Evolutionary conservation across 106 monocot species (phyloP).

Genomic region (Dactylorhiza incarnata): DNA sequence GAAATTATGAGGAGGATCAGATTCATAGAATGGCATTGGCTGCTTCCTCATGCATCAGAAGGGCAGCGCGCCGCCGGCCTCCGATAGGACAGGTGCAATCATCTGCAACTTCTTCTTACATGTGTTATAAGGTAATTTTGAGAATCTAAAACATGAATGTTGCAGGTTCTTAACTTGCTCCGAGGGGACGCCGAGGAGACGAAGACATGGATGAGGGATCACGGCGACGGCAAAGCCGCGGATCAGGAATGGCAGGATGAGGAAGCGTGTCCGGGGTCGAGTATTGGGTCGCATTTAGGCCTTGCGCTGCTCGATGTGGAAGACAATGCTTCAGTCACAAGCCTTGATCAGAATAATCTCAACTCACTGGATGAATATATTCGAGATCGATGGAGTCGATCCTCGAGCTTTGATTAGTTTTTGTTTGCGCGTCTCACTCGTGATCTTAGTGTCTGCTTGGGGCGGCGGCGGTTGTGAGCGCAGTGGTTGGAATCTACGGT

Average conservation of each 20-base stretch:
- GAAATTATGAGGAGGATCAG: constrained; percentile 47
- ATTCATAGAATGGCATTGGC: constrained; percentile 48
- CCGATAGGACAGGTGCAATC: constrained; percentile 47
- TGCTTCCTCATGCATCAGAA: constrained; percentile 60
- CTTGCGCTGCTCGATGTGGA: constrained; percentile 82
- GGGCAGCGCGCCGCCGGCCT: constrained; percentile 65
- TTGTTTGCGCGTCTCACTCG: neutral
- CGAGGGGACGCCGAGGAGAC: constrained; percentile 38
- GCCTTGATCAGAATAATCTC: constrained; percentile 48
- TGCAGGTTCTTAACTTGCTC: constrained; percentile 56
- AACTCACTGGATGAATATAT: constrained; percentile 63
- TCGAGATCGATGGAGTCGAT: constrained; percentile 60
- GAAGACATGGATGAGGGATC: constrained; percentile 27
- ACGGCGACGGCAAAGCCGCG: neutral
- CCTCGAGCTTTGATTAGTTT: constrained; percentile 71
- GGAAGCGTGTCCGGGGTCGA: constrained; percentile 47
- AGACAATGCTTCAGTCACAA: constrained; percentile 49
- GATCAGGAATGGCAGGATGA: constrained; percentile 57
- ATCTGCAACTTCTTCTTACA: neutral
- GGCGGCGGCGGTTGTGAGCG: too few species aligned
- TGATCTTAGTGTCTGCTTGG: too few species aligned
- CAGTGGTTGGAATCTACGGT: too few species aligned
- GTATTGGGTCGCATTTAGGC: constrained; percentile 63
- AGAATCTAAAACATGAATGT: neutral
- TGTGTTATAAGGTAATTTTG: neutral